Conservation (phyloP, 306 rosid genomes). For the Castanea sativa region DNA sequence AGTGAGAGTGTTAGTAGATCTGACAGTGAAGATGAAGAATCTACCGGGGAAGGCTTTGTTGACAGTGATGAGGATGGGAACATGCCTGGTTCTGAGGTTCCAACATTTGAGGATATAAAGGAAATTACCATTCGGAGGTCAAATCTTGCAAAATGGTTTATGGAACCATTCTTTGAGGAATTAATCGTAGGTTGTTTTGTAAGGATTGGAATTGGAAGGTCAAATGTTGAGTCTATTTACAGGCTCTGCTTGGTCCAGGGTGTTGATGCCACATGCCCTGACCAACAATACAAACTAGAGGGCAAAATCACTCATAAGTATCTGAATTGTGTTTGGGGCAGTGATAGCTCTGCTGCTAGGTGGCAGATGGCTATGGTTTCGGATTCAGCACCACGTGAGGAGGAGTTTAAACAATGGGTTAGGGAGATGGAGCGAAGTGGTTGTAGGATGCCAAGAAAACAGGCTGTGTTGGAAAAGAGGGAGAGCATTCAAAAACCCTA, state of each 20-base stretch:
- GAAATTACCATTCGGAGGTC: conserved; percentile 82
- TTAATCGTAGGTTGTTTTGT: conserved; percentile 94
- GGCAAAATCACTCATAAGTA: conserved; percentile 77
- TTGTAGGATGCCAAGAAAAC: conserved; percentile 69
- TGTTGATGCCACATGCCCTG: conserved; percentile 82
- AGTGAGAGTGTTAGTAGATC: conserved; percentile 84
- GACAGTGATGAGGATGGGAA: conserved; percentile 80
- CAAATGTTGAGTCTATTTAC: conserved; percentile 71
- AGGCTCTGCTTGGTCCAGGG: conserved; percentile 86
- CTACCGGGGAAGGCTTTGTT: conserved; percentile 59
- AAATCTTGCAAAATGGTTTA: conserved; percentile 81
- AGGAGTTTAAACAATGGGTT: conserved; percentile 85
- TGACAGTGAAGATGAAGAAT: conserved; percentile 72
- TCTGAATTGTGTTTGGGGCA: conserved; percentile 90
- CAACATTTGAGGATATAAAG: conserved; percentile 69
- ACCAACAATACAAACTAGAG: conserved; percentile 70
- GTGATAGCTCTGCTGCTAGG: conserved; percentile 85
- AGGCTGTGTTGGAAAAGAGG: conserved; percentile 57
- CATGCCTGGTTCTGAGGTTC: conserved; percentile 51
- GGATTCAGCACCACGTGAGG: conserved; percentile 70
- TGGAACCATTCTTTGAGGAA: conserved; percentile 98
- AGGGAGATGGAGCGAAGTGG: conserved; percentile 83
- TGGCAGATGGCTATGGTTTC: conserved; percentile 99
- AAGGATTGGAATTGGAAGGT: conserved; percentile 92
- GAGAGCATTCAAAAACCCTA: conserved; percentile 66